These are phyloP conservation scores for Xylaria sp. DNA, from an alignment of 2,329 filamentous ascomycete species.

Conservation along the genomic window DNA sequence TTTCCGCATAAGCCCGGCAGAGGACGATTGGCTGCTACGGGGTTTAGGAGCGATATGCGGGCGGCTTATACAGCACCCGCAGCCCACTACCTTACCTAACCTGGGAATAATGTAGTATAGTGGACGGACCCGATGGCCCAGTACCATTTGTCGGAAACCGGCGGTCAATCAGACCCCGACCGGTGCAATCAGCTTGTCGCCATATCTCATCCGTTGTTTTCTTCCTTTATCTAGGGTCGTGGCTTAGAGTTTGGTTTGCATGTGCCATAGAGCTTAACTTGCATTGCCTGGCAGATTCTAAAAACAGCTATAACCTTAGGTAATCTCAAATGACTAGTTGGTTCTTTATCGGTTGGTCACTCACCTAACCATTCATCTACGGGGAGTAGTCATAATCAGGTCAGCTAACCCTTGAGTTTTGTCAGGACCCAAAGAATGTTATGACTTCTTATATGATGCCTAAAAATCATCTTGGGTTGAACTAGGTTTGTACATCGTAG, in stretches of 20 bases:
- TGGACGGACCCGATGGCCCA: constrained; percentile 2
- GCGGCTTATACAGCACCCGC: constrained; percentile 1
- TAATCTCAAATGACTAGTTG: constrained; percentile 3
- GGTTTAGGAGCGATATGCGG: constrained; percentile 1
- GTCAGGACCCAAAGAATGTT: background rate
- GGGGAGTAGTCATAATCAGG: background rate
- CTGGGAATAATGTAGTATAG: background rate
- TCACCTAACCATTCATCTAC: background rate
- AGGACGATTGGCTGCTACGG: constrained; percentile 13
- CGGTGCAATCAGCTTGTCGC: background rate
- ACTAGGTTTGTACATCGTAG: background rate
- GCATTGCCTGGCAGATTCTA: constrained; percentile 23
- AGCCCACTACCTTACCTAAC: background rate
- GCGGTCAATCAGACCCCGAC: constrained; percentile 18
- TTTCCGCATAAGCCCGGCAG: constrained; percentile 15
- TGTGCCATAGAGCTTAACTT: constrained; percentile 4
- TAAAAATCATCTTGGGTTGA: background rate
- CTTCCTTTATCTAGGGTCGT: background rate
- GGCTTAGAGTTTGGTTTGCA: background rate
- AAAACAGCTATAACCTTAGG: constrained; percentile 26
- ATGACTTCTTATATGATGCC: background rate
- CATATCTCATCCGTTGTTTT: background rate
- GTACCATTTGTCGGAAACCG: constrained; percentile 20
- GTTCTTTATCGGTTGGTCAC: background rate
- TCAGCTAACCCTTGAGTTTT: background rate